phyloP scores from a whole-genome alignment of 2,329 filamentous ascomycete species.

The Penicillium crustosum region DNA sequence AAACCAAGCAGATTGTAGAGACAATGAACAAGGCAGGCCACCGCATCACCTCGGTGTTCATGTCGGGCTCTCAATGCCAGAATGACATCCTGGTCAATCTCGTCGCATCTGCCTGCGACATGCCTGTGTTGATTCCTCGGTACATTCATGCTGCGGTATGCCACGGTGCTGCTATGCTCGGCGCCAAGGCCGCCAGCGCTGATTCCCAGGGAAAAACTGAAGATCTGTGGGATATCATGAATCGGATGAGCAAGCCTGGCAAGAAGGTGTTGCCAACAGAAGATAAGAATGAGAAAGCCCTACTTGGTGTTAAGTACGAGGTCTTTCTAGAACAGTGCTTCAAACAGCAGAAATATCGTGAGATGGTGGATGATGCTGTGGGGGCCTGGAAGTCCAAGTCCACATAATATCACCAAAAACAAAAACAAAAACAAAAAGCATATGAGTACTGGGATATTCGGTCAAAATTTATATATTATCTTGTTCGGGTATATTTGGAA shows the following conservation, averaged over 20 bases:
- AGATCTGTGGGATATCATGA: slow-evolving; percentile 94
- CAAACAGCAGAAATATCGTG: slow-evolving; percentile 79
- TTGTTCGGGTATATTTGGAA: not conserved
- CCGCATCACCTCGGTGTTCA: slow-evolving; percentile 88
- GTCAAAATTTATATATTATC: not conserved
- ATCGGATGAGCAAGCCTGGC: slow-evolving; percentile 92
- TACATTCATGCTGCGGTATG: slow-evolving; percentile 96
- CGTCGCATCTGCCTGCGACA: slow-evolving; percentile 83
- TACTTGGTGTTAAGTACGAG: slow-evolving; percentile 86
- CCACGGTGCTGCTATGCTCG: slow-evolving; percentile 97
- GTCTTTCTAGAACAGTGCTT: slow-evolving; percentile 93
- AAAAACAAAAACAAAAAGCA: too few relatives aligned
- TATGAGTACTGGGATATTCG: not conserved
- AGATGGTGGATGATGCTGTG: slow-evolving; percentile 67
- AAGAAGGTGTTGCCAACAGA: slow-evolving; percentile 74
- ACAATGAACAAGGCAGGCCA: slow-evolving; percentile 91
- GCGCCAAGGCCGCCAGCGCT: slow-evolving; percentile 90
- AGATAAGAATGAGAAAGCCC: slow-evolving; percentile 70
- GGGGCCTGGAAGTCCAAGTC: slow-evolving; percentile 42
- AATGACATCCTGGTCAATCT: slow-evolving; percentile 90
- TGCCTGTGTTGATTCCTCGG: slow-evolving; percentile 89
- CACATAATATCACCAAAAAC: too few relatives aligned
- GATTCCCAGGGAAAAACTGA: slow-evolving; percentile 76
- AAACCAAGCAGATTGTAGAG: slow-evolving; percentile 91
- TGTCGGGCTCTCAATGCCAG: slow-evolving; percentile 97